Percentiles rank a stretch among this genome's conserved stretches.
Evolutionary conservation across 805 yeast species (phyloP).

Genomic region (Barnettozyma botsteinii): DNA sequence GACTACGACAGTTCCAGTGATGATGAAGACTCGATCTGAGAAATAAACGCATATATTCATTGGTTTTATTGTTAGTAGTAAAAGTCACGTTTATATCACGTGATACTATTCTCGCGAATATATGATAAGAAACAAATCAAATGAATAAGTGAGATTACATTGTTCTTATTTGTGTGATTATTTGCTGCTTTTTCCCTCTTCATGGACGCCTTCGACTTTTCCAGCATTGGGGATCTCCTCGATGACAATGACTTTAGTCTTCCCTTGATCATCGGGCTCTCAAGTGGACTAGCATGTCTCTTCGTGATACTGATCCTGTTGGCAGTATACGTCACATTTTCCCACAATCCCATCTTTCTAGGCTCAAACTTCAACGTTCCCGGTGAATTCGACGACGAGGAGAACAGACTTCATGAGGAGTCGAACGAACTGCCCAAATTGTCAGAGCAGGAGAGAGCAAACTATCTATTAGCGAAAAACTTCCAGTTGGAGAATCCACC

Average conservation of each 20-base stretch:
- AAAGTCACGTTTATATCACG: background rate
- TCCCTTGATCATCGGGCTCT: slow-evolving; percentile 33
- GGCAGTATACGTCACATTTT: slow-evolving; percentile 28
- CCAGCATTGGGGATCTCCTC: slow-evolving; percentile 1
- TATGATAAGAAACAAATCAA: too few species aligned
- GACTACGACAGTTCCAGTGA: slow-evolving; percentile 44
- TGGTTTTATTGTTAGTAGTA: too few species aligned
- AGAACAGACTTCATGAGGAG: slow-evolving; percentile 60
- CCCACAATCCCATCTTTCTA: slow-evolving; percentile 25
- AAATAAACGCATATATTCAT: too few species aligned
- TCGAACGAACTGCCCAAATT: slow-evolving; percentile 37
- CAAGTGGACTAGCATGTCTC: slow-evolving; percentile 33
- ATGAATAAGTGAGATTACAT: background rate
- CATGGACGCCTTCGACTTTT: slow-evolving; percentile 3
- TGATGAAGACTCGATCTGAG: slow-evolving; percentile 22
- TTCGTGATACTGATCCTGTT: slow-evolving; percentile 27
- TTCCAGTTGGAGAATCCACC: slow-evolving; percentile 35
- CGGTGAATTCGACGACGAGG: slow-evolving; percentile 58
- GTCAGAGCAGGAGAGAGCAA: slow-evolving; percentile 35
- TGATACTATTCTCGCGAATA: background rate
- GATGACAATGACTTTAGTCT: slow-evolving; percentile 25
- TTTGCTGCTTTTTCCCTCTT: background rate
- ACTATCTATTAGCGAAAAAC: slow-evolving; percentile 36
- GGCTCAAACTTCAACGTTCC: slow-evolving; percentile 37
- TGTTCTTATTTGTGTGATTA: background rate